Percentiles rank a stretch among this genome's conserved stretches.
These are phyloP conservation scores for Graphilbum fragrans DNA, from an alignment of 2,329 filamentous ascomycete species.

Conservation along the genomic window DNA sequence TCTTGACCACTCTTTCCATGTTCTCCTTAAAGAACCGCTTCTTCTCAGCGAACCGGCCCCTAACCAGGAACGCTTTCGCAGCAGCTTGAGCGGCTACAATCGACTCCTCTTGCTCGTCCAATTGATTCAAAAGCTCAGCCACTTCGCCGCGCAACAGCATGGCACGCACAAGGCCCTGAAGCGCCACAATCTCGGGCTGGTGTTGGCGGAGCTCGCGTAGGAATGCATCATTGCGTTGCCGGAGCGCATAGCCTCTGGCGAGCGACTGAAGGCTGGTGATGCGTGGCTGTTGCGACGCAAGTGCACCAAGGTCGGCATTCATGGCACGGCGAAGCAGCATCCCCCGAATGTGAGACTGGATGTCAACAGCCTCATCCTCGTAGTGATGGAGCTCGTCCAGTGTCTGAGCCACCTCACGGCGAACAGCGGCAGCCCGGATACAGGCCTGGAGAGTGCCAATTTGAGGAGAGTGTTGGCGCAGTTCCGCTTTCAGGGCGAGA, in stretches of 20 bases:
- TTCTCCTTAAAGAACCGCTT: constrained; percentile 84
- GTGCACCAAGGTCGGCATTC: constrained; percentile 34
- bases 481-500: constrained; percentile 32
- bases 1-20: constrained; percentile 98
- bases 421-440: constrained; percentile 41
- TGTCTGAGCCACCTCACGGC: constrained; percentile 34
- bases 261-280: constrained; percentile 55
- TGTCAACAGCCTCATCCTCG: constrained; percentile 30
- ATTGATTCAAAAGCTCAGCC: constrained; percentile 59
- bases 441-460: constrained; percentile 37
- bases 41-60: constrained; percentile 70
- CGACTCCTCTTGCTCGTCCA: constrained; percentile 73
- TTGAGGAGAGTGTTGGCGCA: constrained; percentile 28
- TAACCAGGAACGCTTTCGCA: constrained; percentile 61
- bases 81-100: constrained; percentile 65
- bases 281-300: constrained; percentile 43
- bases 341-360: constrained; percentile 50
- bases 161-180: constrained; percentile 69
- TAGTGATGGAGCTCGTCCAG: constrained; percentile 34
- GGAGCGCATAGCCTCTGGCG: constrained; percentile 51
- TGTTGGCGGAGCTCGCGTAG: constrained; percentile 60
- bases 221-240: constrained; percentile 47
- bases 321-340: constrained; percentile 44
- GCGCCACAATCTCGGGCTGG: constrained; percentile 50
- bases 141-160: constrained; percentile 67